Evolutionary conservation across 257 asterid genomes (phyloP).

Genomic region (Penstemon davidsonii): DNA sequence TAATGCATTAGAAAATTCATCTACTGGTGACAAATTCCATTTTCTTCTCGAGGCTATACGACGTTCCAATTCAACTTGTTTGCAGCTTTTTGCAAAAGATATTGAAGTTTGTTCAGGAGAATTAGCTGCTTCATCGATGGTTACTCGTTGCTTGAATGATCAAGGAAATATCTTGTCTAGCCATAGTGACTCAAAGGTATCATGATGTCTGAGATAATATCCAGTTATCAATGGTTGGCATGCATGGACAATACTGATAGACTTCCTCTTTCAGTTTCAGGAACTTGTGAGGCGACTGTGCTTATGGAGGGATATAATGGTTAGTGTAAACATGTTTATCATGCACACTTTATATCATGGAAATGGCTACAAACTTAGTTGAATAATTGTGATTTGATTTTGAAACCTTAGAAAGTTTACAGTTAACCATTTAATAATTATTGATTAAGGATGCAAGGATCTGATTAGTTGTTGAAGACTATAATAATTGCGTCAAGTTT

Average conservation of each 20-base stretch:
- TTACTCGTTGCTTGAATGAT: conserved; percentile 71
- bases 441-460: not conserved
- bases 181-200: conserved; percentile 55
- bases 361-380: not conserved
- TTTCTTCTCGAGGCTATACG: conserved; percentile 89
- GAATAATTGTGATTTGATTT: no score
- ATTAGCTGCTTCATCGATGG: conserved; percentile 74
- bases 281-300: conserved; percentile 73
- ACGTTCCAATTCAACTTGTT: conserved; percentile 76
- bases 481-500: not conserved
- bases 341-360: not conserved
- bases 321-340: conserved; percentile 39
- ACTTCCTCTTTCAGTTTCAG: conserved; percentile 64
- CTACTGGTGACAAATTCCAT: conserved; percentile 67
- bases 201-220: conserved; percentile 28
- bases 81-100: conserved; percentile 83
- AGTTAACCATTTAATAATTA: no score
- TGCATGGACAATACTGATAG: conserved; percentile 32
- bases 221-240: conserved; percentile 10
- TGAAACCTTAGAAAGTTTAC: not conserved
- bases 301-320: conserved; percentile 97
- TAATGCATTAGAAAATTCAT: conserved; percentile 76
- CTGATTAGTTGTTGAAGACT: not conserved
- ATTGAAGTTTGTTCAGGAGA: conserved; percentile 84
- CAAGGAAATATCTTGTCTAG: conserved; percentile 48